Conservation (phyloP, 2,329 filamentous ascomycete species). For the Blastomyces parvus region DNA sequence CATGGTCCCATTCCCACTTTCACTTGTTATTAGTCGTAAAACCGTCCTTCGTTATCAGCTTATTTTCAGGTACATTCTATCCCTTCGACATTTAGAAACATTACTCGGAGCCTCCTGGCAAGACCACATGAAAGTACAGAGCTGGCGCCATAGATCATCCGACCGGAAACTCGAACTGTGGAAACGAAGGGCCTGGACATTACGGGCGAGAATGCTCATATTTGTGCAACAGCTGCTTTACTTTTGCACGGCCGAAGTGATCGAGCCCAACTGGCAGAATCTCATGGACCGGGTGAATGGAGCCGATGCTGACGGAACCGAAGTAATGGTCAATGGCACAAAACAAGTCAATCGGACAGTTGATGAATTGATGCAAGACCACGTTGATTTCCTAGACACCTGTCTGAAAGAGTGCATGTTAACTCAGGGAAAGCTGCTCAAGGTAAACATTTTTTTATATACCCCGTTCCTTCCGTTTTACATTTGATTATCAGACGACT, state of each 20-base stretch:
- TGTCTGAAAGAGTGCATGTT: conserved; percentile 99
- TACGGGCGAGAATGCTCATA: conserved; percentile 87
- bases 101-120: conserved; percentile 83
- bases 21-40: conserved; percentile 88
- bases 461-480: neutral
- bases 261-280: conserved; percentile 93
- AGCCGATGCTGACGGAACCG: conserved; percentile 37
- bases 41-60: conserved; percentile 96
- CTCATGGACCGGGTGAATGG: conserved; percentile 77
- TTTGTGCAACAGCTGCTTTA: conserved; percentile 96
- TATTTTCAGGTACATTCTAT: conserved; percentile 87
- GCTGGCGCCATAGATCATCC: conserved; percentile 73
- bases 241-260: conserved; percentile 93
- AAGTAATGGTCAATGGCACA: conserved; percentile 30
- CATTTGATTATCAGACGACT: conserved; percentile 9
- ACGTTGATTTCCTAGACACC: conserved; percentile 95
- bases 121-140: conserved; percentile 68
- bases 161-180: conserved; percentile 70
- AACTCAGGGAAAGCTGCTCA: conserved; percentile 87
- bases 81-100: conserved; percentile 78
- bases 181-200: conserved; percentile 86
- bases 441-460: conserved; percentile 47
- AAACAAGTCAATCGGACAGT: conserved; percentile 64
- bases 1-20: conserved; percentile 85
- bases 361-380: conserved; percentile 96